Conservation (phyloP, 2,329 filamentous ascomycete genomes). For the Cladorrhinum sp. region DNA sequence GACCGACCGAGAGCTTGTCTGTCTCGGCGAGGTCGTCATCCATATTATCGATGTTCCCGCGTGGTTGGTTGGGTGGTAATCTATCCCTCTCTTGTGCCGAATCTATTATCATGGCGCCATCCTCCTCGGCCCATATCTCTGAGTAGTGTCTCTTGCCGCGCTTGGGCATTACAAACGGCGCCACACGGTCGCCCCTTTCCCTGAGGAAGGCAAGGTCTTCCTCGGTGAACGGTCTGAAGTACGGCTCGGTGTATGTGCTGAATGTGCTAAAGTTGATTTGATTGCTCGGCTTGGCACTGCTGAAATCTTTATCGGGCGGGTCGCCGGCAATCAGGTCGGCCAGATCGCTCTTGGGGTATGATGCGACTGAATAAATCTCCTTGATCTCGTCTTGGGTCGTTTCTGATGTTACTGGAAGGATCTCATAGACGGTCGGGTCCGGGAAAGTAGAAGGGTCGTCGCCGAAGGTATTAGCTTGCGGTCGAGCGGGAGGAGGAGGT, state of each 20-base stretch:
- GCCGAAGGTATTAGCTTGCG: constrained; percentile 84
- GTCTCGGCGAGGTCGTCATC: constrained; percentile 83
- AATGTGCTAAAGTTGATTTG: constrained; percentile 95
- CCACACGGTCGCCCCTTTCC: constrained; percentile 80
- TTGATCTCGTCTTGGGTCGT: constrained; percentile 86
- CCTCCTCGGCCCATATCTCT: constrained; percentile 92
- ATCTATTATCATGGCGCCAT: constrained; percentile 74
- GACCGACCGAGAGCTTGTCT: constrained; percentile 84
- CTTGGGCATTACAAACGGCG: constrained; percentile 81
- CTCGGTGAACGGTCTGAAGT: constrained; percentile 83
- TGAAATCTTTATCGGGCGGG: constrained; percentile 93
- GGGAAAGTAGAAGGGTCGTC: constrained; percentile 87
- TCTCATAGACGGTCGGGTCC: constrained; percentile 93
- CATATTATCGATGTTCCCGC: constrained; percentile 82
- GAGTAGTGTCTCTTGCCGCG: constrained; percentile 82
- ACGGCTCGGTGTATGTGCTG: constrained; percentile 87
- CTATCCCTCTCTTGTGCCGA: constrained; percentile 57
- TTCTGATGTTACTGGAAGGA: constrained; percentile 66
- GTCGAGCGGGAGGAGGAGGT: constrained; percentile 61
- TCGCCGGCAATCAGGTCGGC: constrained; percentile 82
- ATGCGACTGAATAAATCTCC: constrained; percentile 81
- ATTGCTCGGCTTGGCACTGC: constrained; percentile 85
- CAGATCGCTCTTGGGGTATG: constrained; percentile 78
- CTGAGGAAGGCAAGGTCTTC: constrained; percentile 92
- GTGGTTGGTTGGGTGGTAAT: constrained; percentile 73